These are phyloP conservation scores for Haplographium delicatum DNA, from an alignment of 495 filamentous ascomycete genomes.

Conservation along the genomic window DNA sequence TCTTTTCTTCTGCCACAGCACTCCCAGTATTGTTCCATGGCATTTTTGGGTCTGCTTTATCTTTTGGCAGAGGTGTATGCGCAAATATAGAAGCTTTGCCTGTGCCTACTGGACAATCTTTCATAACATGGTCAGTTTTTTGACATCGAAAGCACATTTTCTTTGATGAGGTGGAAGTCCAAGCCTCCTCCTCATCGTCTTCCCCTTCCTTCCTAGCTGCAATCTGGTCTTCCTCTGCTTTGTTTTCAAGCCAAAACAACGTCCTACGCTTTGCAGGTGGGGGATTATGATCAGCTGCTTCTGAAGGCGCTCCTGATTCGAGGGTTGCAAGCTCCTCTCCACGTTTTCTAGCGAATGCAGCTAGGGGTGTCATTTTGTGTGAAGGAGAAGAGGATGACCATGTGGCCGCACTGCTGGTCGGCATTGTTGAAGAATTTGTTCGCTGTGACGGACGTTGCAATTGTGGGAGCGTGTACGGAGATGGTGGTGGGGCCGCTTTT, in stretches of 20 bases:
- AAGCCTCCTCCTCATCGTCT: constrained; percentile 3
- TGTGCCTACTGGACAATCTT: constrained; percentile 9
- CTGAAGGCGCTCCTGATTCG: background rate
- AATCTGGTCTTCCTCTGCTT: constrained; percentile 19
- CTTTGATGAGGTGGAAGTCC: background rate
- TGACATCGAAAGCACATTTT: constrained; percentile 15
- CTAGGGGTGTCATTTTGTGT: constrained; percentile 18
- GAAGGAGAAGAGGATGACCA: constrained; percentile 26
- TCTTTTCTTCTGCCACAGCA: constrained; percentile 77
- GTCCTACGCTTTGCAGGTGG: constrained; percentile 21
- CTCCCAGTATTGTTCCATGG: constrained; percentile 81
- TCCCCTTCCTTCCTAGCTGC: constrained; percentile 8
- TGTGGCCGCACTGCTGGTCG: constrained; percentile 19
- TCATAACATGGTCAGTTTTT: constrained; percentile 6
- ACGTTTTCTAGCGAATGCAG: background rate
- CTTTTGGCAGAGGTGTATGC: constrained; percentile 35
- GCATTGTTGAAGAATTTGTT: background rate
- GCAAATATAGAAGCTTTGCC: background rate
- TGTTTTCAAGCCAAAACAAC: constrained; percentile 17
- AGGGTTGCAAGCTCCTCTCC: background rate
- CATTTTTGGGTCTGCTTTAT: constrained; percentile 28
- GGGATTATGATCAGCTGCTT: constrained; percentile 6
- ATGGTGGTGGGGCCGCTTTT: constrained; percentile 12
- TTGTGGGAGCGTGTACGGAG: constrained; percentile 29
- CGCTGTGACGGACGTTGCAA: constrained; percentile 8